A percentile compares a stretch with the other conserved stretches of the same genome.
These are phyloP conservation scores for Tetracladium marchalianum DNA, from an alignment of 495 filamentous ascomycete species.

Conservation along the genomic window DNA sequence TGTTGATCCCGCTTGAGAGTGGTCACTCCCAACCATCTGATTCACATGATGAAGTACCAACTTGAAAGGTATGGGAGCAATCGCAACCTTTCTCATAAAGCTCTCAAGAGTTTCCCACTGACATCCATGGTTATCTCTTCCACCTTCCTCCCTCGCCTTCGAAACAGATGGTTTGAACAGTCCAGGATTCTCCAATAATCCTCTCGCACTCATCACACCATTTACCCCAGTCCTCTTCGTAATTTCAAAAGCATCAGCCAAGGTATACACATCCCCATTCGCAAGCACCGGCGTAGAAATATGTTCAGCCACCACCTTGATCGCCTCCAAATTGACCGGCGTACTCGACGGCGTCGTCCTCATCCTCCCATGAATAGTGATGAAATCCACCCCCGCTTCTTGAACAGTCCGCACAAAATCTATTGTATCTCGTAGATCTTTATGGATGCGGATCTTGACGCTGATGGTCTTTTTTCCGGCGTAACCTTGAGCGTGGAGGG, in stretches of 20 bases:
- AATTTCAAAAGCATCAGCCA: slow-evolving; percentile 24
- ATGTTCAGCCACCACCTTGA: slow-evolving; percentile 39
- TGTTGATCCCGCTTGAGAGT: slow-evolving; percentile 25
- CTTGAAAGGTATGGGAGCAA: slow-evolving; percentile 45
- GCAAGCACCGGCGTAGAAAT: slow-evolving; percentile 45
- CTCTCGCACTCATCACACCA: slow-evolving; percentile 57
- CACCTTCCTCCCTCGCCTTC: slow-evolving; percentile 27
- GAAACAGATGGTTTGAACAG: slow-evolving; percentile 28
- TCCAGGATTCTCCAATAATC: slow-evolving; percentile 51
- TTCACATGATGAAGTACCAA: slow-evolving; percentile 50
- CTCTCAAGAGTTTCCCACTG: slow-evolving; percentile 49
- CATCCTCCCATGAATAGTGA: slow-evolving; percentile 55
- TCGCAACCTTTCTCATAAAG: slow-evolving; percentile 43
- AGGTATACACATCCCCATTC: slow-evolving; percentile 52
- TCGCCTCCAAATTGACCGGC: slow-evolving; percentile 48
- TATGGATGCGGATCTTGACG: slow-evolving; percentile 57
- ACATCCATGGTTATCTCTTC: slow-evolving; percentile 22
- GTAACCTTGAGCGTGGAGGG: slow-evolving; percentile 1
- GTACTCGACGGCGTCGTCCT: slow-evolving; percentile 41
- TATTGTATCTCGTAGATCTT: slow-evolving; percentile 40
- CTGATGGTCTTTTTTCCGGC: slow-evolving; percentile 36
- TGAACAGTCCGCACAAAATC: slow-evolving; percentile 30
- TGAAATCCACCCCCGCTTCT: slow-evolving; percentile 39
- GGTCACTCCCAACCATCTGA: slow-evolving; percentile 50
- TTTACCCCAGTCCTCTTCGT: slow-evolving; percentile 22